Conservation (phyloP, 805 yeast species). For the Lipomyces spencermartinsiae region DNA sequence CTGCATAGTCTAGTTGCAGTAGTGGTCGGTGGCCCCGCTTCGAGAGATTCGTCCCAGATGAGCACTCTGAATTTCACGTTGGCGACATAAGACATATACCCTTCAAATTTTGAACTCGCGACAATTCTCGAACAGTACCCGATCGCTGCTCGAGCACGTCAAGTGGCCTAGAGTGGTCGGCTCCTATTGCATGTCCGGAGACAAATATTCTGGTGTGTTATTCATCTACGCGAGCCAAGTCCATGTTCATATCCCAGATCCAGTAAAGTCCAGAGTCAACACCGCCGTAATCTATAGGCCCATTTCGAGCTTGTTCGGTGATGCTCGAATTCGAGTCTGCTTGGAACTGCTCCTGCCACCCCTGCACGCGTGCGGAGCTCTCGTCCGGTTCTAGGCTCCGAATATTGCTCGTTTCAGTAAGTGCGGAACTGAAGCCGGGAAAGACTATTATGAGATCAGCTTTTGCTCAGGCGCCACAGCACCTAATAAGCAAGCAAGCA, state of each 20-base stretch:
- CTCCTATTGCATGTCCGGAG: too few relatives aligned
- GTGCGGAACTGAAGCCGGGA: neutral
- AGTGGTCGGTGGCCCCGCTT: too few relatives aligned
- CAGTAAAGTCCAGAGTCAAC: neutral
- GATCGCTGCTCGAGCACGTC: too few relatives aligned
- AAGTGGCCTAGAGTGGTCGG: neutral
- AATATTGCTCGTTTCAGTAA: neutral
- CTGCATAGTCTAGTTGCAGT: too few relatives aligned
- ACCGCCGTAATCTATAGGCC: neutral
- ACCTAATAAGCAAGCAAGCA: neutral
- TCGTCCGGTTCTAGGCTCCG: neutral
- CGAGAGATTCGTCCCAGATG: too few relatives aligned
- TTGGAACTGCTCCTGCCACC: neutral
- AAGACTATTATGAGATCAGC: neutral
- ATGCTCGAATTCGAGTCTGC: neutral
- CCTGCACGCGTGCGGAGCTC: neutral
- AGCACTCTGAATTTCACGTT: too few relatives aligned
- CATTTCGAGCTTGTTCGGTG: neutral
- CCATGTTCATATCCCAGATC: constrained; percentile 5
- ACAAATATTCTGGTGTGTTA: too few relatives aligned
- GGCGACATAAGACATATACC: too few relatives aligned
- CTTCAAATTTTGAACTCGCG: too few relatives aligned
- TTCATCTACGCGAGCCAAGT: neutral
- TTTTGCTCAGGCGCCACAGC: neutral
- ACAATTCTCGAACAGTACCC: too few relatives aligned